Evolutionary conservation across 225 moss, liverwort and hornwort genomes (phyloP), one percentile per base, ranked within the genome.

Genomic region (Rhytidiadelphus loreus): DNA sequence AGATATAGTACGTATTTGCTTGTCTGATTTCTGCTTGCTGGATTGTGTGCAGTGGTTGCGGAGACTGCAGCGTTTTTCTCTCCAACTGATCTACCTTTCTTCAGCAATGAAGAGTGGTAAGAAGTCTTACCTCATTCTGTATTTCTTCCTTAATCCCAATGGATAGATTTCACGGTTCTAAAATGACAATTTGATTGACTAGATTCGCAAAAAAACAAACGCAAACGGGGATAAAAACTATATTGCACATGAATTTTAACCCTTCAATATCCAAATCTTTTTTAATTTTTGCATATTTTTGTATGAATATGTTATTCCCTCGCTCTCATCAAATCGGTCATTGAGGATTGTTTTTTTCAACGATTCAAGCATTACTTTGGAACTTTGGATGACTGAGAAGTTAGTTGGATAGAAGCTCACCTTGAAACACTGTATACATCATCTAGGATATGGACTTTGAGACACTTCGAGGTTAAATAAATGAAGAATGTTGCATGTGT

Each of bases 71-170:
- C 92, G 63, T 92, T 96, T 65, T 30, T 95, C 72, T 89, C 95
- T 60, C 96, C 96, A 41, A 87, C 87, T 56, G 94, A 93, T 79
- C 90, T 97, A 21, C 94, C 97, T 66, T 93, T 90, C 41, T 93
- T 96, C 86, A 87, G 90, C 87, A 97, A 95, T 84, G 88, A 93
- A 73, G 99, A 99, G 82, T 97, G 96, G 97, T 96, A 90, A n/a
- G 39, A 50, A 23, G 63, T 57, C 48, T 60, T 14, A 29, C 73
- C 37, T 64, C 43, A 28, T 59, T 35, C 59, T 37, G 18, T 70
- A n/a, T 81, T 65, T 8, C 63, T 55, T 58, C n/a, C 28, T 26
- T 26, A 6, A n/a, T n/a, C 53, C 66, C 29, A 19, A 66, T 28
- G n/a, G 13, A 52, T 19, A n/a, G 22, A 57, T 84, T 84, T 37